These are phyloP conservation scores for Geranomyces michiganensis DNA, from an alignment of 192 early-diverging fungal genomes.

Conservation along the genomic window DNA sequence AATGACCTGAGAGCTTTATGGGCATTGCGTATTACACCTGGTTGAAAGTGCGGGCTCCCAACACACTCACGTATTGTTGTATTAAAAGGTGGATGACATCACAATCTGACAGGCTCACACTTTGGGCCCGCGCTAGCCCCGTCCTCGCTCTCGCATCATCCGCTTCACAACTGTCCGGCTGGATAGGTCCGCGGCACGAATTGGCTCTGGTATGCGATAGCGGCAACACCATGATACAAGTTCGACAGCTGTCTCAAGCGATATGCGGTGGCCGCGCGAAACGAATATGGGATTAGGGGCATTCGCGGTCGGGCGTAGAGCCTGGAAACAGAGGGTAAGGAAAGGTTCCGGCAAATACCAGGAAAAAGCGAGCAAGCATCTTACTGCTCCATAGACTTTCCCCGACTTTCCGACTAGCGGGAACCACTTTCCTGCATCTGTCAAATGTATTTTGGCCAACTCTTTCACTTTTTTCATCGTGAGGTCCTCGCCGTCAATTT, in stretches of 20 bases:
- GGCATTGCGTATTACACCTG: too few species aligned
- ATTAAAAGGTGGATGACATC: too few species aligned
- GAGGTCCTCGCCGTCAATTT: slow-evolving; percentile 66
- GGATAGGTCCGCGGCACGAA: slow-evolving; percentile 79
- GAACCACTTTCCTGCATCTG: slow-evolving; percentile 46
- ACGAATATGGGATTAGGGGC: slow-evolving; percentile 87
- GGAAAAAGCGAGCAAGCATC: background rate
- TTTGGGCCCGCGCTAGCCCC: too few species aligned
- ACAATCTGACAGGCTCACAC: too few species aligned
- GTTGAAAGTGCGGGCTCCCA: too few species aligned
- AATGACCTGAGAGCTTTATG: too few species aligned
- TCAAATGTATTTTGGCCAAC: slow-evolving; percentile 38
- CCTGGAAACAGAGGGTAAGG: slow-evolving; percentile 4
- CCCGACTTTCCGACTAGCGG: slow-evolving; percentile 51
- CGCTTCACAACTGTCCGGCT: slow-evolving; percentile 59
- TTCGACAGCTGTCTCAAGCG: slow-evolving; percentile 67
- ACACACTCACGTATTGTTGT: too few species aligned
- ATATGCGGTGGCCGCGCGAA: slow-evolving; percentile 78
- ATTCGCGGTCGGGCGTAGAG: slow-evolving; percentile 25
- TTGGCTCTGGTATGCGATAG: slow-evolving; percentile 86
- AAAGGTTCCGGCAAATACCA: background rate
- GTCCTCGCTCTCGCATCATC: slow-evolving; percentile 9
- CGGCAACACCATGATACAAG: slow-evolving; percentile 66
- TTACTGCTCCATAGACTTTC: slow-evolving; percentile 49
- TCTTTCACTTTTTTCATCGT: slow-evolving; percentile 60